Conservation (phyloP, 352 stramenopile genomes). For the Elongisporangium senticosum region DNA sequence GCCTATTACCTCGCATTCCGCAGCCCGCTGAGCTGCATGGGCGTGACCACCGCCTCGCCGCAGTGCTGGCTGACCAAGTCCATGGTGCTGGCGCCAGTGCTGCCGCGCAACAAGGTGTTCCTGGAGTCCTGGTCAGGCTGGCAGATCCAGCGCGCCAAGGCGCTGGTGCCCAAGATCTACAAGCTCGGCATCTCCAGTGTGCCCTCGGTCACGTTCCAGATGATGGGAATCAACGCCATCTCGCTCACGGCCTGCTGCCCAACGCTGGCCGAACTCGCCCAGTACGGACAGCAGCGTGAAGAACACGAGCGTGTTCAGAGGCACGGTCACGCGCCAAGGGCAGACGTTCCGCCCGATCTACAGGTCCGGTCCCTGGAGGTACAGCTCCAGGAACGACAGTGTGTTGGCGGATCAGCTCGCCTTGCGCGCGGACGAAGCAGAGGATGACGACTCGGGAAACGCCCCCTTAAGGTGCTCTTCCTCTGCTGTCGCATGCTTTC, state of each 20-base stretch:
- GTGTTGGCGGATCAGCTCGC: slow-evolving; percentile 1
- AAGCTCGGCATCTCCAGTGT: slow-evolving; percentile 6
- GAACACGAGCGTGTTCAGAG: slow-evolving; percentile 69
- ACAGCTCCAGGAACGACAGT: slow-evolving; percentile 67
- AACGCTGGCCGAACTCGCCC: slow-evolving; percentile 26
- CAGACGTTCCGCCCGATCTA: slow-evolving; percentile 82
- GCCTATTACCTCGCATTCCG: slow-evolving; percentile 27
- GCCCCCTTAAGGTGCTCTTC: no score
- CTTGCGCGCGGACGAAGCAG: neutral
- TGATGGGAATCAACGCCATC: slow-evolving; percentile 1
- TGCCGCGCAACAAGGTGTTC: slow-evolving; percentile 18
- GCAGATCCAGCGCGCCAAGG: slow-evolving; percentile 11
- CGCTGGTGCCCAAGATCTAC: slow-evolving; percentile 3
- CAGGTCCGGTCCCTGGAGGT: slow-evolving; percentile 56
- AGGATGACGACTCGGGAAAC: no score
- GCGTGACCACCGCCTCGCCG: slow-evolving; percentile 11
- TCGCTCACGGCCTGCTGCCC: slow-evolving; percentile 14
- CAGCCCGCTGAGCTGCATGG: slow-evolving; percentile 23
- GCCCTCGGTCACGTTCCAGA: slow-evolving; percentile 4
- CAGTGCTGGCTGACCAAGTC: slow-evolving; percentile 14
- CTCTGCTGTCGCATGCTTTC: no score
- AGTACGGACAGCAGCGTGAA: slow-evolving; percentile 58
- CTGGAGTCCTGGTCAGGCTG: slow-evolving; percentile 24
- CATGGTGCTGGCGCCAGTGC: slow-evolving; percentile 7
- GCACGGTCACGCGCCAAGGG: slow-evolving; percentile 78